Evolutionary conservation across 192 early-diverging fungal species (phyloP).

Genomic region (Cetraspora pellucida): DNA sequence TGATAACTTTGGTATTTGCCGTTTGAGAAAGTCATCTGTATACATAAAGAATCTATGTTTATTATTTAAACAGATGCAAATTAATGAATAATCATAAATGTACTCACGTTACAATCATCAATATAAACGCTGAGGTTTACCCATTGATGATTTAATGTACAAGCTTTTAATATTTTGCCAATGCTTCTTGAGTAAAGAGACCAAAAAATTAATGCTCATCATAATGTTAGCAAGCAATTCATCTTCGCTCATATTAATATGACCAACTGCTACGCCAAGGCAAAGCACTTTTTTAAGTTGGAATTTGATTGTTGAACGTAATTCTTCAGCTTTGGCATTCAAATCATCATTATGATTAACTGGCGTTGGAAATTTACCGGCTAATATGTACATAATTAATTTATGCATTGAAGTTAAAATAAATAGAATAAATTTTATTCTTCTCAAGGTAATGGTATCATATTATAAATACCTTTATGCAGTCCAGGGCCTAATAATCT

Average conservation of each 20-base stretch:
- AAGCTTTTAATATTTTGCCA: constrained; percentile 99
- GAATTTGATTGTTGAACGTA: constrained; percentile 99
- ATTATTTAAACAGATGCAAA: too few species aligned
- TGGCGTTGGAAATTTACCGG: constrained; percentile 98
- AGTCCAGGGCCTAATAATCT: constrained; percentile 69
- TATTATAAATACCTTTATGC: too few species aligned
- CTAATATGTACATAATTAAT: constrained; percentile 20
- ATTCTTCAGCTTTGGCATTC: constrained; percentile 85
- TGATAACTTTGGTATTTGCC: too few species aligned
- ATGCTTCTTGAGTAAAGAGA: constrained; percentile 97
- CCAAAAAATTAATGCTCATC: constrained; percentile 98
- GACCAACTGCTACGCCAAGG: constrained; percentile 94
- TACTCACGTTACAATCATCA: constrained; percentile 46
- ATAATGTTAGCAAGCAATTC: constrained; percentile 95
- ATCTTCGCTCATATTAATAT: constrained; percentile 94
- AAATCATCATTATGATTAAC: constrained; percentile 88
- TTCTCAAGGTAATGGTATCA: too few species aligned
- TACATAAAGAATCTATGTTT: too few species aligned
- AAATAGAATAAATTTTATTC: neutral
- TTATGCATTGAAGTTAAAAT: neutral
- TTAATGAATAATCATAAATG: too few species aligned
- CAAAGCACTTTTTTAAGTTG: constrained; percentile 99
- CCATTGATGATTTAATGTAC: constrained; percentile 97
- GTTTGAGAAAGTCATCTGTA: too few species aligned
- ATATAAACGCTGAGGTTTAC: constrained; percentile 89